Percentiles rank a stretch among this genome's conserved stretches.
Evolutionary conservation across 176 grass and related monocot species (phyloP).

Genomic region (Oropetium thomaeum): DNA sequence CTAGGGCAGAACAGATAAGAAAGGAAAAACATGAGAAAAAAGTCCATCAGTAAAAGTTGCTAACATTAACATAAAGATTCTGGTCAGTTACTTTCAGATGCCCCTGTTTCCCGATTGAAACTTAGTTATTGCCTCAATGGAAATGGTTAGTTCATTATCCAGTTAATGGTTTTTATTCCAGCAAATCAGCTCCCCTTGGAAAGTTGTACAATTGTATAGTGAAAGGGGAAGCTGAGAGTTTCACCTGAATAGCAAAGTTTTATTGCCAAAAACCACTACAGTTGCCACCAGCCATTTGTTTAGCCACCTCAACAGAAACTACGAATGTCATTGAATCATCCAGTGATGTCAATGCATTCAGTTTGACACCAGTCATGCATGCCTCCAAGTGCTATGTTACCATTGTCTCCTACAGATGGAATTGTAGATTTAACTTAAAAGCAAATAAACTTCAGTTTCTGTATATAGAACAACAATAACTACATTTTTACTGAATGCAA

Average conservation of each 20-base stretch:
- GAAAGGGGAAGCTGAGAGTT: slow-evolving; percentile 54
- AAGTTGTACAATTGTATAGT: slow-evolving; percentile 17
- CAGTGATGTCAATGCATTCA: slow-evolving; percentile 43
- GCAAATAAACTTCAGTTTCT: slow-evolving; percentile 14
- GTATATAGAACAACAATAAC: background rate
- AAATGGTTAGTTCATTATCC: slow-evolving; percentile 2
- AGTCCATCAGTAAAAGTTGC: background rate
- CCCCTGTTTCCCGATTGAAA: slow-evolving; percentile 1
- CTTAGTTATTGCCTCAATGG: background rate
- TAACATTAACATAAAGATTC: background rate
- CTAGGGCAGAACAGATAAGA: slow-evolving; percentile 25
- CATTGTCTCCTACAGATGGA: slow-evolving; percentile 50
- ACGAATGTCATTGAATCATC: slow-evolving; percentile 44
- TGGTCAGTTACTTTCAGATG: slow-evolving; percentile 3
- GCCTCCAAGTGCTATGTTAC: slow-evolving; percentile 41
- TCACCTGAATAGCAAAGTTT: slow-evolving; percentile 57
- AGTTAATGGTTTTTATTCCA: background rate
- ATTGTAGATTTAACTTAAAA: slow-evolving; percentile 43
- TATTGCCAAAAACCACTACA: slow-evolving; percentile 45
- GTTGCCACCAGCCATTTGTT: slow-evolving; percentile 48
- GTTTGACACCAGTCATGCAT: slow-evolving; percentile 41
- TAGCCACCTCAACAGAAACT: slow-evolving; percentile 52
- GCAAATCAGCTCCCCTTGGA: slow-evolving; percentile 49
- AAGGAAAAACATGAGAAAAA: background rate
- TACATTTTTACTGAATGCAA: background rate